Evolutionary conservation across 2,329 filamentous ascomycete species (phyloP).

Genomic region (Acrodontium crateriforme): DNA sequence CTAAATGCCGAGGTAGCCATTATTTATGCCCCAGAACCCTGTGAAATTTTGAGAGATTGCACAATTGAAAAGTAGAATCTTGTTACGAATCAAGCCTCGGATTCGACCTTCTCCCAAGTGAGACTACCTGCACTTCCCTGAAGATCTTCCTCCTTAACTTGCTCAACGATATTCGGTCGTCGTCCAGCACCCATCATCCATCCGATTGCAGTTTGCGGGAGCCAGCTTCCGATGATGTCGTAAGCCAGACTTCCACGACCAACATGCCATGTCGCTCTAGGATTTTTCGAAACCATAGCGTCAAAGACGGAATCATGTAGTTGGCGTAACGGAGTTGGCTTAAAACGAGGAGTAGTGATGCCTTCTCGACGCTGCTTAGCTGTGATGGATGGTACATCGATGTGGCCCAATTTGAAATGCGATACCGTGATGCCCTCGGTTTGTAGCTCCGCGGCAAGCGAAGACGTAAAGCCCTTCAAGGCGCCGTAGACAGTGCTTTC

Average conservation of each 20-base stretch:
- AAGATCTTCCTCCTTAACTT: conserved; percentile 21
- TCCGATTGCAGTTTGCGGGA: conserved; percentile 63
- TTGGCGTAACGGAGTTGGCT: conserved; percentile 52
- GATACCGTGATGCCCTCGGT: conserved; percentile 66
- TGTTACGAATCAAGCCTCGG: conserved; percentile 15
- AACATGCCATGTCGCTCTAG: conserved; percentile 55
- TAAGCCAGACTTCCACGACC: conserved; percentile 77
- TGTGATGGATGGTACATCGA: conserved; percentile 61
- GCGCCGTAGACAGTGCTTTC: conserved; percentile 78
- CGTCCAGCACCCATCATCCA: conserved; percentile 74
- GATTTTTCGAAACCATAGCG: conserved; percentile 55
- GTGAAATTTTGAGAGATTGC: too few relatives aligned
- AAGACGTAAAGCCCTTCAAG: conserved; percentile 71
- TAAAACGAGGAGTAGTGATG: conserved; percentile 20
- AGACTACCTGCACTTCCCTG: conserved; percentile 29
- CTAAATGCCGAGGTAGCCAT: too few relatives aligned
- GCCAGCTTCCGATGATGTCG: conserved; percentile 68
- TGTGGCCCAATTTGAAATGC: conserved; percentile 80
- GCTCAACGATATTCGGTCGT: conserved; percentile 8
- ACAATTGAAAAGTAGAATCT: too few relatives aligned
- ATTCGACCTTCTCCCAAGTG: conserved; percentile 34
- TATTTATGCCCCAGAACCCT: too few relatives aligned
- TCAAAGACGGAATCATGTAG: conserved; percentile 85
- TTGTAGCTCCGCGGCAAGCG: conserved; percentile 64
- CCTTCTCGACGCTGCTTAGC: conserved; percentile 24